These are phyloP conservation scores for Blastobotrys ciferrii DNA, from an alignment of 1,139 yeast species.

Conservation along the genomic window DNA sequence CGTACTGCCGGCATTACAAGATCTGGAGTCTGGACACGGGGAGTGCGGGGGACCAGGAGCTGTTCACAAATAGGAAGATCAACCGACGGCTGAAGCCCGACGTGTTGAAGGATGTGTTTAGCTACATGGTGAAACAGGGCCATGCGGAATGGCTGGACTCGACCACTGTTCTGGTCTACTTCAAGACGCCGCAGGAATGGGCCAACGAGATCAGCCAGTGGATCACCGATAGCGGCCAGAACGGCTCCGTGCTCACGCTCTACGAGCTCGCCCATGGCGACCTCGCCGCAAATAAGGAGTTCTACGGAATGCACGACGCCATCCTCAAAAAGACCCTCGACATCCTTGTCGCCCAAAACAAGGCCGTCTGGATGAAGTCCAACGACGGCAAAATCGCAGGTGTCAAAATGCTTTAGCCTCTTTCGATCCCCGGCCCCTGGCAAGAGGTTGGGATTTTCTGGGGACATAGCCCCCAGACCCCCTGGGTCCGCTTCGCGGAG, in stretches of 20 bases:
- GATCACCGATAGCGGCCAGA: conserved; percentile 75
- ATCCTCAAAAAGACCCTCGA: conserved; percentile 57
- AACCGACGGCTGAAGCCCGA: conserved; percentile 55
- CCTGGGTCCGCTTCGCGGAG: too few relatives aligned
- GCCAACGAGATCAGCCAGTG: conserved; percentile 58
- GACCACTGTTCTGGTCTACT: conserved; percentile 55
- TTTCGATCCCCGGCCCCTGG: not conserved
- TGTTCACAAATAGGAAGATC: conserved; percentile 52
- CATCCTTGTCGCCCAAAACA: conserved; percentile 59
- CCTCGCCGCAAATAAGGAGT: conserved; percentile 52
- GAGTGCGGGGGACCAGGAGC: conserved; percentile 21
- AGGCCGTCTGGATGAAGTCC: conserved; percentile 36
- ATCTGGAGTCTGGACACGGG: conserved; percentile 49
- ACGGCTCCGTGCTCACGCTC: conserved; percentile 72
- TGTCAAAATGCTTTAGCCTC: conserved; percentile 29
- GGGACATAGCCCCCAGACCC: too few relatives aligned
- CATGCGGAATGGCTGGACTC: conserved; percentile 48
- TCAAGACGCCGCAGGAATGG: conserved; percentile 79
- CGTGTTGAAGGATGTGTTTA: conserved; percentile 55
- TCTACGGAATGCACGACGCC: conserved; percentile 60
- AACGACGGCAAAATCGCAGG: conserved; percentile 37
- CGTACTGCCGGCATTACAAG: conserved; percentile 57
- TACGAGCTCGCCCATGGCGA: conserved; percentile 77
- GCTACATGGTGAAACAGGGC: conserved; percentile 53
- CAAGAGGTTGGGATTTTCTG: not conserved